Percentiles rank a stretch among this genome's conserved stretches.
phyloP scores from a whole-genome alignment of 768 basidiomycete genomes.

The Lenzites betulinus region DNA sequence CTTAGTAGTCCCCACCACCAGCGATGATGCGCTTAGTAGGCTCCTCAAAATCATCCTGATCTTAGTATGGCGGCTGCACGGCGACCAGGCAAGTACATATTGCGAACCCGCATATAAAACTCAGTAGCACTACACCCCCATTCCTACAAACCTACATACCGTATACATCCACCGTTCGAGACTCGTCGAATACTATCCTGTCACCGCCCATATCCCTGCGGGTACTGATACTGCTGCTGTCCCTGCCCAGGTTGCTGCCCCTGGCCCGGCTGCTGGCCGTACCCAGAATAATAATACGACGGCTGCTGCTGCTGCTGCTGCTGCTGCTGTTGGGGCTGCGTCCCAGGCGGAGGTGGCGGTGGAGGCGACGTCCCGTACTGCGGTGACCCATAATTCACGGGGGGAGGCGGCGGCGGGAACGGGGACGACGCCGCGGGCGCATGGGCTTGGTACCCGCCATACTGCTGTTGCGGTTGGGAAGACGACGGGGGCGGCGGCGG shows the following conservation, averaged over 20 bases:
- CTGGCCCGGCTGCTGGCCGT: conserved; percentile 10
- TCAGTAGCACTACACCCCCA: too few relatives aligned
- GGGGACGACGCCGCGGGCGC: background rate
- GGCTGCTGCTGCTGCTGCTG: conserved; percentile 16
- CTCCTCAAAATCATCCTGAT: too few relatives aligned
- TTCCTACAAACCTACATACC: too few relatives aligned
- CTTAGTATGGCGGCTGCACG: background rate
- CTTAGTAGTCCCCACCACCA: too few relatives aligned
- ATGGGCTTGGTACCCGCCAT: conserved; percentile 17
- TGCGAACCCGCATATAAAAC: too few relatives aligned
- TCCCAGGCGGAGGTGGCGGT: conserved; percentile 1
- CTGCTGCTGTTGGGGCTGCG: conserved; percentile 1
- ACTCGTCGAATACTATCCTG: too few relatives aligned
- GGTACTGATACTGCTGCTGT: conserved; percentile 26
- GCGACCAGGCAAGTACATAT: too few relatives aligned
- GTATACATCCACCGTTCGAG: too few relatives aligned
- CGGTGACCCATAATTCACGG: background rate
- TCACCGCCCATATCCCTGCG: conserved; percentile 21
- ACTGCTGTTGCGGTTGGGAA: conserved; percentile 16
- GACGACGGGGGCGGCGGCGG: conserved; percentile 24
- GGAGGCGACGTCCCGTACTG: conserved; percentile 8
- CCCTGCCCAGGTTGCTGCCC: background rate
- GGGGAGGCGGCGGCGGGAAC: conserved; percentile 18
- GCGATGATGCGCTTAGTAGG: too few relatives aligned
- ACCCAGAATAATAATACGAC: conserved; percentile 23